Percentiles rank a stretch among this genome's conserved stretches.
Evolutionary conservation across 1,284 basidiomycete species (phyloP).

Genomic region (Trametes pubescens): DNA sequence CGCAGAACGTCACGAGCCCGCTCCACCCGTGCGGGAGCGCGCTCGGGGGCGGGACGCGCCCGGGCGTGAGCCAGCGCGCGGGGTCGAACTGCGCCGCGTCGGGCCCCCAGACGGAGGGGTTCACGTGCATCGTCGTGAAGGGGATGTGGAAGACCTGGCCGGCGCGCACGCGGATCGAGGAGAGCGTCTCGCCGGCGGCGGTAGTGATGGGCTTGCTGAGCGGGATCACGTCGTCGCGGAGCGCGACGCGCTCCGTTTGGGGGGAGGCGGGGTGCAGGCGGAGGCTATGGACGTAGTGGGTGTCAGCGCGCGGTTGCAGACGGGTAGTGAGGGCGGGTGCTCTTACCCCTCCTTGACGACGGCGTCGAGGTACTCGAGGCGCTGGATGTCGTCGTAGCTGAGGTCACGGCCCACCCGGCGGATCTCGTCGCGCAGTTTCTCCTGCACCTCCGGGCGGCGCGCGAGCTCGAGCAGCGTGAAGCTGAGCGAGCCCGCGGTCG

Average conservation of each 20-base stretch:
- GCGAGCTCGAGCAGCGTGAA: conserved; percentile 55
- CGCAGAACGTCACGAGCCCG: conserved; percentile 48
- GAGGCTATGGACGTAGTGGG: conserved; percentile 38
- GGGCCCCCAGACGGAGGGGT: conserved; percentile 51
- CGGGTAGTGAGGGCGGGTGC: not conserved
- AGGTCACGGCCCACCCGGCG: conserved; percentile 34
- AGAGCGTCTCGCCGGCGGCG: conserved; percentile 43
- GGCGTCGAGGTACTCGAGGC: conserved; percentile 61
- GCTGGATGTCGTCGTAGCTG: conserved; percentile 55
- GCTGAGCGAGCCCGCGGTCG: conserved; percentile 42
- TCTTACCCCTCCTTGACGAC: conserved; percentile 47
- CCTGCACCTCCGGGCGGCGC: conserved; percentile 55
- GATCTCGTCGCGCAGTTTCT: conserved; percentile 61
- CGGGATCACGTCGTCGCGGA: conserved; percentile 53
- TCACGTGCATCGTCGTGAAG: conserved; percentile 45
- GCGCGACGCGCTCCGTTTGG: conserved; percentile 48
- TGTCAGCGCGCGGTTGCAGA: not conserved
- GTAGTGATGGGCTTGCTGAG: conserved; percentile 48
- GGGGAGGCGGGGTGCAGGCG: conserved; percentile 51
- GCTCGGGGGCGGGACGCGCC: conserved; percentile 40
- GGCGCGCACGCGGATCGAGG: conserved; percentile 44
- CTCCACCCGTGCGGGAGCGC: conserved; percentile 44
- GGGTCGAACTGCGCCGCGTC: conserved; percentile 53
- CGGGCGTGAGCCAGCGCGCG: conserved; percentile 45
- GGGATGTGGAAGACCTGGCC: conserved; percentile 50